A percentile compares a stretch with the other conserved stretches of the same genome.
Conservation (phyloP, 2,329 filamentous ascomycete species). For the Moelleriella libera region DNA sequence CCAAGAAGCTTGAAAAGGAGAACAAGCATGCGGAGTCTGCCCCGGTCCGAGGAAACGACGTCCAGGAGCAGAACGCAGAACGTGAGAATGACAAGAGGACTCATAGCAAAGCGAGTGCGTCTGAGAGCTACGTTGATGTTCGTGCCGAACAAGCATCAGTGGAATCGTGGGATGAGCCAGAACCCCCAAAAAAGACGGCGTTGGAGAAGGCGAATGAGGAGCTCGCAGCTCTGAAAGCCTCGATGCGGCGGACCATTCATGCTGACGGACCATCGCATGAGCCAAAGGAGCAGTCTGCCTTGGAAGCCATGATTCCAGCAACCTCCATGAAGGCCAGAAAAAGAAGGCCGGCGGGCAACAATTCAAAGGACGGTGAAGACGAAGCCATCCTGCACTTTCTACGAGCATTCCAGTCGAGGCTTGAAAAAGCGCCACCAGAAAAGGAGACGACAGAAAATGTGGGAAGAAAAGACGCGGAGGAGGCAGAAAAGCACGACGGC, state of each 20-base stretch:
- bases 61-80: constrained; percentile 4
- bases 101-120: not conserved
- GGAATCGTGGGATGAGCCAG: constrained; percentile 12
- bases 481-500: constrained; percentile 8
- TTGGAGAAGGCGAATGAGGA: constrained; percentile 65
- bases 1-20: constrained; percentile 12
- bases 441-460: constrained; percentile 19
- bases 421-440: constrained; percentile 41
- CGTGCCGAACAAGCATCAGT: constrained; percentile 6
- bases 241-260: constrained; percentile 55
- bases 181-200: constrained; percentile 28
- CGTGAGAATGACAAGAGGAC: not conserved
- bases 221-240: constrained; percentile 67
- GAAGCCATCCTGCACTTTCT: constrained; percentile 55
- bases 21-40: not conserved
- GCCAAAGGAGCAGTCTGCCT: constrained; percentile 44
- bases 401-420: constrained; percentile 64
- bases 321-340: constrained; percentile 60
- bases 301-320: constrained; percentile 62
- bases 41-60: too few species aligned
- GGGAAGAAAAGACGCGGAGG: constrained; percentile 16
- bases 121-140: not conserved
- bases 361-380: constrained; percentile 39
- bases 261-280: constrained; percentile 32
- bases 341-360: constrained; percentile 43